Evolutionary conservation across 1,139 yeast genomes (phyloP), one percentile per base, ranked within the genome.

Genomic region (Geotrichum phurueaensis): DNA sequence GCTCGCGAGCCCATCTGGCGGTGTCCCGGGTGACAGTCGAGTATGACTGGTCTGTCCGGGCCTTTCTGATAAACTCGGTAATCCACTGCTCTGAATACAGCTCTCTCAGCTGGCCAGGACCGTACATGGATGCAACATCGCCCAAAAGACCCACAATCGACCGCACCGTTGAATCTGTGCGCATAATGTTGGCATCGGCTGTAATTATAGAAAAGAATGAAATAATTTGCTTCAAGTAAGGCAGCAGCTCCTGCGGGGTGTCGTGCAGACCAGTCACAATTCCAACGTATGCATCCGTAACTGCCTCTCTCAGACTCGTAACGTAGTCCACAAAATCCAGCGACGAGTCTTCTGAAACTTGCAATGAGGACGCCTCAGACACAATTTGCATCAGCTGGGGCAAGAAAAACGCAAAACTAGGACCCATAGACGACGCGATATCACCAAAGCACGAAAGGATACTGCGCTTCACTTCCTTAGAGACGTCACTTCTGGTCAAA

Each of bases 381-480:
- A 90, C 83, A 54, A 87, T 81, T 54, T 81, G 82, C 87, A 92
- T 87, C 33, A 91, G 96, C 65, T 84, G 89, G 55, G 81, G 84
- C 66, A 91, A 77, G 74, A 89, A 94, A 61, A 86, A 89, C 66
- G 81, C 81, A 75, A 92, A 94, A 60, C 81, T 82, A 3, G 79
- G 71, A 6, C 97, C 97, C 66, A 92, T 85, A 12, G 95, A 85
- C 1, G 96, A 83, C 1, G 99, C 98, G 70, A 95, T 82, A 74
- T 94, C 99, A 65, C 99, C 99, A 73, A 94, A 89, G 70, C 96
- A 91, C n/a, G 97, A 89, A 67, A 95, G 78, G 43, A 92, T 89
- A 22, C 90, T 82, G 15, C 98, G 97, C 73, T 89, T 86, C 66
- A 92, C 79, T 65, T 90, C 96, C 65, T 88, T 83, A 70, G 87